Evolutionary conservation across 1,284 basidiomycete species (phyloP).

Genomic region (Rhizoctonia solani): DNA sequence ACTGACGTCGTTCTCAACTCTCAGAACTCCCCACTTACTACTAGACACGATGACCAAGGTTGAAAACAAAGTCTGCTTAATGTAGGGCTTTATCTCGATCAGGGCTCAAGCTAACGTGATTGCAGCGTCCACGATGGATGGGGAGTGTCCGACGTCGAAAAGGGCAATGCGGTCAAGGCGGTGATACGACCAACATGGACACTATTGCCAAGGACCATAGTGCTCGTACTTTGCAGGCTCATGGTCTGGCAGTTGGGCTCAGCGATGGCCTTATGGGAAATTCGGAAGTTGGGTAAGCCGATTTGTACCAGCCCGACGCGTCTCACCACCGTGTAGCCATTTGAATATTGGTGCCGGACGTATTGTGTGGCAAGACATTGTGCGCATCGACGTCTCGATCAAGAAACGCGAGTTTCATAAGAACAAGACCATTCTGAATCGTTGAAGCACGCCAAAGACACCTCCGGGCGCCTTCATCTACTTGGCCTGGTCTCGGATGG

Average conservation of each 20-base stretch:
- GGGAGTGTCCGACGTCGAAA: slow-evolving; percentile 73
- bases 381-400: slow-evolving; percentile 87
- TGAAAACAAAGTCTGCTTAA: slow-evolving; percentile 88
- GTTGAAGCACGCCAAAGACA: slow-evolving; percentile 76
- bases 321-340: slow-evolving; percentile 58
- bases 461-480: slow-evolving; percentile 79
- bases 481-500: slow-evolving; percentile 89
- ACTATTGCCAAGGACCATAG: slow-evolving; percentile 76
- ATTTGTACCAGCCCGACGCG: background rate
- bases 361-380: slow-evolving; percentile 94
- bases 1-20: background rate
- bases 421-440: slow-evolving; percentile 71
- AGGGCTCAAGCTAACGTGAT: background rate
- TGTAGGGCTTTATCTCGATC: slow-evolving; percentile 55
- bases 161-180: slow-evolving; percentile 89
- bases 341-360: slow-evolving; percentile 91
- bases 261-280: slow-evolving; percentile 94
- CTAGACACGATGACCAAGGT: slow-evolving; percentile 48
- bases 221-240: slow-evolving; percentile 73
- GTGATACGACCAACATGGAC: slow-evolving; percentile 85
- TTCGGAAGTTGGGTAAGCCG: slow-evolving; percentile 83
- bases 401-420: slow-evolving; percentile 86
- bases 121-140: slow-evolving; percentile 90
- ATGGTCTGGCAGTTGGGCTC: slow-evolving; percentile 84
- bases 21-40: background rate